A percentile compares a stretch with the other conserved stretches of the same genome.
Evolutionary conservation across 352 stramenopile genomes (phyloP).

Genomic region (Phytopythium chamaehyphon): DNA sequence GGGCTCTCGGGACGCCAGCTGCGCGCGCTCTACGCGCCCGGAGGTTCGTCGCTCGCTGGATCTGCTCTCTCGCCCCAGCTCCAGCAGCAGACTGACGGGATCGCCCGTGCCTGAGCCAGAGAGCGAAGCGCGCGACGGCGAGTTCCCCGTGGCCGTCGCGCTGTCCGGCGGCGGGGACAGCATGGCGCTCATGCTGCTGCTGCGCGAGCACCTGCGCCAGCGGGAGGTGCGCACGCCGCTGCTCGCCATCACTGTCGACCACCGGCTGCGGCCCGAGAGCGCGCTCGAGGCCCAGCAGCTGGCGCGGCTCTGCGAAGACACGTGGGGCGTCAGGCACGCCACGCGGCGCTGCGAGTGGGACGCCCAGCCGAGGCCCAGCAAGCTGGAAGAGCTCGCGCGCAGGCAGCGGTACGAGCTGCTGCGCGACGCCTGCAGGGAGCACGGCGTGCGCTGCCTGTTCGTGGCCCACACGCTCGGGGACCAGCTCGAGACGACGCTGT

Average conservation of each 20-base stretch:
- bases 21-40: slow-evolving; percentile 30
- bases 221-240: slow-evolving; percentile 53
- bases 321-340: slow-evolving; percentile 46
- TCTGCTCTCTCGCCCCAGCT: slow-evolving; percentile 3
- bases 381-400: slow-evolving; percentile 72
- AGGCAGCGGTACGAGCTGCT: slow-evolving; percentile 68
- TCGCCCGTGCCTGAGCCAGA: neutral
- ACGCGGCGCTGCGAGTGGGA: slow-evolving; percentile 54
- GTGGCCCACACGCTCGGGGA: slow-evolving; percentile 78
- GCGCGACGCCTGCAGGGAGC: slow-evolving; percentile 35
- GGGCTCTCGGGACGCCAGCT: slow-evolving; percentile 38
- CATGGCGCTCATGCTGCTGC: slow-evolving; percentile 74
- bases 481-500: slow-evolving; percentile 78
- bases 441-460: slow-evolving; percentile 64
- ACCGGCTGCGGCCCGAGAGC: slow-evolving; percentile 64
- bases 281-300: slow-evolving; percentile 52
- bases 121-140: slow-evolving; percentile 6
- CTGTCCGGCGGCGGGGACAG: slow-evolving; percentile 77
- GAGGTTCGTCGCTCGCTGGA: slow-evolving; percentile 12
- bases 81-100: too few relatives aligned
- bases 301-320: slow-evolving; percentile 30
- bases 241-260: slow-evolving; percentile 78
- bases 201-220: slow-evolving; percentile 54
- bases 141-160: slow-evolving; percentile 67
- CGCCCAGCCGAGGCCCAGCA: slow-evolving; percentile 45